Percentiles rank a stretch among this genome's conserved stretches.
Conservation (phyloP, 805 yeast genomes). For the Yarrowia porcina region DNA sequence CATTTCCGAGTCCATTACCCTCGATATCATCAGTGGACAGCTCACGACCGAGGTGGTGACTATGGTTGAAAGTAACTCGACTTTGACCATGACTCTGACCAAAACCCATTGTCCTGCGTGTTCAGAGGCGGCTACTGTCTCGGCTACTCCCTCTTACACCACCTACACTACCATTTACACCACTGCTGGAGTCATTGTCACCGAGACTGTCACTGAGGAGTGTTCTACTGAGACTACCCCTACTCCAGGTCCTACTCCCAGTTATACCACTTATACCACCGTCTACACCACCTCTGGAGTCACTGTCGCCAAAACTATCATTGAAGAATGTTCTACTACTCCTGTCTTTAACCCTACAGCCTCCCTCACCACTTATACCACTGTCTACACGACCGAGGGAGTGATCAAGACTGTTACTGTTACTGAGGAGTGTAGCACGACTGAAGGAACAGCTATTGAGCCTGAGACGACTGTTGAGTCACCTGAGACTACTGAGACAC, state of each 20-base stretch:
- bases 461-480: neutral
- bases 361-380: neutral
- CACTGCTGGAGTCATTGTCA: neutral
- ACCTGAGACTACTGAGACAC: neutral
- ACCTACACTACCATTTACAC: slow-evolving; percentile 14
- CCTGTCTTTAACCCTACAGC: neutral
- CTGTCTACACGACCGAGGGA: slow-evolving; percentile 12
- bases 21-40: neutral
- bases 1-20: neutral
- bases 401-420: neutral
- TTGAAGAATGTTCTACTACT: neutral
- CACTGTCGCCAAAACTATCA: neutral
- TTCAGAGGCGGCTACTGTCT: neutral
- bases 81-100: neutral
- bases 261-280: neutral
- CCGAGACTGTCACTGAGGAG: slow-evolving; percentile 3
- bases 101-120: neutral
- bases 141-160: neutral
- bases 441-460: too few relatives aligned
- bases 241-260: neutral
- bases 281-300: neutral
- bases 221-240: neutral
- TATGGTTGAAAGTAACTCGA: neutral
- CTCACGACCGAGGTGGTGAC: slow-evolving; percentile 5
- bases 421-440: slow-evolving; percentile 7